phyloP scores from a whole-genome alignment of 768 basidiomycete species.

The Pilatotrama ljubarskyi region DNA sequence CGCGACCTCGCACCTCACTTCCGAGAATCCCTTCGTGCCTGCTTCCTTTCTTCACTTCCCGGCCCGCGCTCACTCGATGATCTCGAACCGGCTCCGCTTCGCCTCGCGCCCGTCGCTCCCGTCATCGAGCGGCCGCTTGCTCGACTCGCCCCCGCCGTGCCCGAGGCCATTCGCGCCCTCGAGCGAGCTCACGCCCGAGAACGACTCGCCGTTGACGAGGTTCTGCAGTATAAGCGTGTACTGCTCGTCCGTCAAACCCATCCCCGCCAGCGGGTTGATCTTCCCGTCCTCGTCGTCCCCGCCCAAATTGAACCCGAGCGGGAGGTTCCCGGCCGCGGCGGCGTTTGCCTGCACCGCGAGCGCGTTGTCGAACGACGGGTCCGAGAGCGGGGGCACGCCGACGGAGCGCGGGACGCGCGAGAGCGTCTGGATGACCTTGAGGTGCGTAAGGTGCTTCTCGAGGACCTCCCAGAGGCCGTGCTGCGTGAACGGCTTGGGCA shows the following conservation, averaged over 20 bases:
- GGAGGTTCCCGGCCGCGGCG: constrained; percentile 4
- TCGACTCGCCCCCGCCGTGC: constrained; percentile 22
- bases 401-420: constrained; percentile 62
- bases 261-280: constrained; percentile 82
- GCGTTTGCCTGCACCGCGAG: constrained; percentile 42
- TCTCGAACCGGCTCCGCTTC: constrained; percentile 43
- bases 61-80: constrained; percentile 33
- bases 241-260: constrained; percentile 89
- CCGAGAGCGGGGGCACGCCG: constrained; percentile 64
- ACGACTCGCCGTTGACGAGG: constrained; percentile 64
- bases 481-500: constrained; percentile 97
- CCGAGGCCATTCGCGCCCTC: constrained; percentile 21
- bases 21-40: neutral
- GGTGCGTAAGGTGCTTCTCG: constrained; percentile 89
- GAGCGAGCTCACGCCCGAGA: constrained; percentile 43
- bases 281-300: constrained; percentile 48
- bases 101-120: constrained; percentile 35
- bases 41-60: neutral
- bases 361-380: constrained; percentile 54
- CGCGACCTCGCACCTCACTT: too few relatives aligned
- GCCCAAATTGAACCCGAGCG: constrained; percentile 23
- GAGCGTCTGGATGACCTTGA: constrained; percentile 84
- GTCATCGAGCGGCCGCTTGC: constrained; percentile 35
- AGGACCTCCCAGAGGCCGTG: constrained; percentile 89
- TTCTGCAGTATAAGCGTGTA: constrained; percentile 78